phyloP scores from a whole-genome alignment of 352 stramenopile species.

The Pythium guiyangense region DNA sequence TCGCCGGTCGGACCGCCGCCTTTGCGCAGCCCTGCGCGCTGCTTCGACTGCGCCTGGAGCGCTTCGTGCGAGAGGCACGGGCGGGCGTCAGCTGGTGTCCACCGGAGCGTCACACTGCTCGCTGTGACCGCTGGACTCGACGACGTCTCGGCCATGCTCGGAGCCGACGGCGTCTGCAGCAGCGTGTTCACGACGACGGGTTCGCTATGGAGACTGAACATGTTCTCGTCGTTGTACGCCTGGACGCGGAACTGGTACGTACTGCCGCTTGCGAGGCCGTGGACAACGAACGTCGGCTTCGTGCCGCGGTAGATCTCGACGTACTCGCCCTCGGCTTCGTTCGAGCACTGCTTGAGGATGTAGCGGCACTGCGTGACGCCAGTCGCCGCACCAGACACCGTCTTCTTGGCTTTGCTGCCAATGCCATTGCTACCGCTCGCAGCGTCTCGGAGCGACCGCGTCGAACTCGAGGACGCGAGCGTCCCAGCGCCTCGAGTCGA shows the following conservation, averaged over 20 bases:
- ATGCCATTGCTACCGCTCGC: not conserved
- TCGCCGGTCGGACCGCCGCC: conserved; percentile 26
- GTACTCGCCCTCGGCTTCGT: conserved; percentile 77
- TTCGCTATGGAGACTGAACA: conserved; percentile 65
- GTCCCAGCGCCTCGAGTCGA: conserved; percentile 1
- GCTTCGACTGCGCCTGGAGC: conserved; percentile 28
- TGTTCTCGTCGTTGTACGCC: conserved; percentile 71
- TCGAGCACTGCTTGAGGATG: conserved; percentile 84
- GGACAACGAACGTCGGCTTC: conserved; percentile 63
- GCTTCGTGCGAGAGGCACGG: conserved; percentile 51
- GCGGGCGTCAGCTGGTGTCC: conserved; percentile 30
- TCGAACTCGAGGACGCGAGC: conserved; percentile 6
- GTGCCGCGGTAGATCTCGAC: conserved; percentile 82
- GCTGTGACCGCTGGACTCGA: conserved; percentile 1
- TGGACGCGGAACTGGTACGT: conserved; percentile 90
- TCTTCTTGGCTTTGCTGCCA: not conserved
- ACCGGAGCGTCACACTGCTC: conserved; percentile 45
- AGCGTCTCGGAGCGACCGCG: conserved; percentile 7
- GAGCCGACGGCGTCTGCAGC: conserved; percentile 59
- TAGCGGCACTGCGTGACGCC: conserved; percentile 43
- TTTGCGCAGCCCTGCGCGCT: conserved; percentile 16
- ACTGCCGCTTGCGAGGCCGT: conserved; percentile 71
- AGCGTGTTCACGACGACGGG: conserved; percentile 82
- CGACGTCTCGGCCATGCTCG: conserved; percentile 28
- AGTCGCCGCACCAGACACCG: conserved; percentile 5